Conservation (phyloP, 1,284 basidiomycete genomes). For the Trametes pubescens region DNA sequence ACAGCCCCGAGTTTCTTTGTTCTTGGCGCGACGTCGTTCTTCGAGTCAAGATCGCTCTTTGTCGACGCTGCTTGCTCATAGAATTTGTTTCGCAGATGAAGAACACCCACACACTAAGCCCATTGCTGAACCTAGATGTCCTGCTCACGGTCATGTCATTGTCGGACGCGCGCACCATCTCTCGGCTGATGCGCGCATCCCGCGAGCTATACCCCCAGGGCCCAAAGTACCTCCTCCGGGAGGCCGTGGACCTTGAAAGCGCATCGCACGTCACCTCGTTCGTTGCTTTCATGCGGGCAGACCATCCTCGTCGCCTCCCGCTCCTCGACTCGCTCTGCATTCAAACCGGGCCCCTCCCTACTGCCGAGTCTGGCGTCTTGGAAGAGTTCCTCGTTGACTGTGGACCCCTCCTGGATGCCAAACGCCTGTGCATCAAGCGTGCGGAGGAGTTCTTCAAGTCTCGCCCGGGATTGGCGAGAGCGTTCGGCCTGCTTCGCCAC, state of each 20-base stretch:
- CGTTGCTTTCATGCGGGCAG: not conserved
- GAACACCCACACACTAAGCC: not conserved
- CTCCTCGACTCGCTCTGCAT: slow-evolving; percentile 1
- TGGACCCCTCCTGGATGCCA: not conserved
- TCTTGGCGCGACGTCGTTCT: no score
- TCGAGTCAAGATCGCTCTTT: no score
- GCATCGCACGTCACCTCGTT: not conserved
- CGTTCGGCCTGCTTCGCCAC: slow-evolving; percentile 2
- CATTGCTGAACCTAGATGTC: not conserved
- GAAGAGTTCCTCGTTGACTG: slow-evolving; percentile 3
- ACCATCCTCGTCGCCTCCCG: not conserved
- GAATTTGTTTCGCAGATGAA: not conserved
- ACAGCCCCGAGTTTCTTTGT: no score
- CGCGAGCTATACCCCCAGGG: not conserved
- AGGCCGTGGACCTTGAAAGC: not conserved
- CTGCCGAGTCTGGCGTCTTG: not conserved
- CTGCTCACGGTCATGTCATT: not conserved
- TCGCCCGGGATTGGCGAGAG: not conserved
- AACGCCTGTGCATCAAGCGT: not conserved
- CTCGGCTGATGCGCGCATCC: not conserved
- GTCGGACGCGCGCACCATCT: not conserved
- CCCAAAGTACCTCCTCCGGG: not conserved
- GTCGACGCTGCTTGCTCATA: not conserved
- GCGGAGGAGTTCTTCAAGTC: slow-evolving; percentile 15
- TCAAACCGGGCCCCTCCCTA: not conserved